These are phyloP conservation scores for Arabidopsis suecica DNA, from an alignment of 345 rosid genomes.

Conservation along the genomic window DNA sequence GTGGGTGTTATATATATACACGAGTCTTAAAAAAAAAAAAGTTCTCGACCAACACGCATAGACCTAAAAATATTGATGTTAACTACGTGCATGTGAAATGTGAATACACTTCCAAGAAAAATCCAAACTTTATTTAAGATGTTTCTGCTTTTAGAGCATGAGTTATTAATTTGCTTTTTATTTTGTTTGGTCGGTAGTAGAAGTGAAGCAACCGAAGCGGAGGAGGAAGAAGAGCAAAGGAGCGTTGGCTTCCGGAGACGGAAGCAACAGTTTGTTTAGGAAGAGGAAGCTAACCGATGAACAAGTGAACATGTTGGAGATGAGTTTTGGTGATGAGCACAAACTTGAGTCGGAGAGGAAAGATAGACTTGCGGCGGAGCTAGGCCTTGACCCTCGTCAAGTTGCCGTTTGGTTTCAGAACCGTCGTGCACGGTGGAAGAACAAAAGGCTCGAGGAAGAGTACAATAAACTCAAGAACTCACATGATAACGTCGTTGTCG, in stretches of 20 bases:
- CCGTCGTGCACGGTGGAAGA: slow-evolving; percentile 88
- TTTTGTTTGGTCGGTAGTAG: slow-evolving; percentile 44
- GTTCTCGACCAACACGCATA: slow-evolving; percentile 26
- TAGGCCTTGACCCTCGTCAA: slow-evolving; percentile 92
- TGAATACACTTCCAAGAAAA: slow-evolving; percentile 28
- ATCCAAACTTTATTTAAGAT: neutral
- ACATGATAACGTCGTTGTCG: slow-evolving; percentile 57
- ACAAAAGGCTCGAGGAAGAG: slow-evolving; percentile 90
- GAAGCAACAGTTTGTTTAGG: slow-evolving; percentile 42
- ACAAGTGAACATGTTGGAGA: slow-evolving; percentile 74
- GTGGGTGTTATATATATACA: slow-evolving; percentile 5
- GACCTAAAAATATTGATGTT: slow-evolving; percentile 5
- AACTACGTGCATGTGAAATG: slow-evolving; percentile 31
- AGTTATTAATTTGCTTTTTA: slow-evolving; percentile 1
- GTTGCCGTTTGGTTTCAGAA: slow-evolving; percentile 99
- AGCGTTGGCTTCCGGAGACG: slow-evolving; percentile 33
- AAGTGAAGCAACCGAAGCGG: slow-evolving; percentile 51
- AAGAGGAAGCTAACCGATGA: slow-evolving; percentile 76
- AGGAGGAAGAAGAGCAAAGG: slow-evolving; percentile 66
- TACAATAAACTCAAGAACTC: slow-evolving; percentile 55
- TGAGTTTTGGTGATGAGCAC: slow-evolving; percentile 71
- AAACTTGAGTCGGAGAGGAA: slow-evolving; percentile 92
- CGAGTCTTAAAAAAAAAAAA: slow-evolving; percentile 13
- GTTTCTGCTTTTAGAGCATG: neutral
- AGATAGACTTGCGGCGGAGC: slow-evolving; percentile 72